Conservation (phyloP, 352 stramenopile species). For the Globisporangium carolinianum region DNA sequence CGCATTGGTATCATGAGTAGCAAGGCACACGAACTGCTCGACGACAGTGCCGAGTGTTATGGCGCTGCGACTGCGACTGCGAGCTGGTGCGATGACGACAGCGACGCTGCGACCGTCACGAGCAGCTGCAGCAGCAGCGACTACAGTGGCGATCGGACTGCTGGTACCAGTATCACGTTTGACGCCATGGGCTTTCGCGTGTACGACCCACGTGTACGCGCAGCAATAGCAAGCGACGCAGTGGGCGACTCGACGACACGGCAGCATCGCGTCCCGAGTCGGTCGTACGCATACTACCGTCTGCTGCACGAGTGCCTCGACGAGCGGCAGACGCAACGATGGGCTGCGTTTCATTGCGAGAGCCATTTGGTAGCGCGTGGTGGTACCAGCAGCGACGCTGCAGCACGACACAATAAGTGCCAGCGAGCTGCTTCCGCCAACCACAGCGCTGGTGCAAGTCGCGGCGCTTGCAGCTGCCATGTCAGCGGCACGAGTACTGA, state of each 20-base stretch:
- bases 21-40: conserved; percentile 37
- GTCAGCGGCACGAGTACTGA: background rate
- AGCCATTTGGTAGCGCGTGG: background rate
- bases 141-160: background rate
- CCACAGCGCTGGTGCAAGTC: background rate
- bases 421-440: background rate
- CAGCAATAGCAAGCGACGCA: background rate
- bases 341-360: conserved; percentile 15
- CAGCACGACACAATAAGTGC: background rate
- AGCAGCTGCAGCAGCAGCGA: background rate
- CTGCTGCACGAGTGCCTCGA: conserved; percentile 33
- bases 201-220: conserved; percentile 18
- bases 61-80: background rate
- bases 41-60: conserved; percentile 5
- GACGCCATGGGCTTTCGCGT: conserved; percentile 51
- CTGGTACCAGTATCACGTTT: conserved; percentile 11
- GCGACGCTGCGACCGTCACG: background rate
- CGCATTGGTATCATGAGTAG: conserved; percentile 20
- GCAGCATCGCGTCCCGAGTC: conserved; percentile 3
- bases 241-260: background rate
- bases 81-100: conserved; percentile 2
- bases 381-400: background rate
- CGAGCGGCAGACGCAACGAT: conserved; percentile 30
- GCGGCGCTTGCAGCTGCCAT: background rate
- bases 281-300: conserved; percentile 42